phyloP scores from a whole-genome alignment of 192 early-diverging fungal genomes.

The Coemansia reversa region DNA sequence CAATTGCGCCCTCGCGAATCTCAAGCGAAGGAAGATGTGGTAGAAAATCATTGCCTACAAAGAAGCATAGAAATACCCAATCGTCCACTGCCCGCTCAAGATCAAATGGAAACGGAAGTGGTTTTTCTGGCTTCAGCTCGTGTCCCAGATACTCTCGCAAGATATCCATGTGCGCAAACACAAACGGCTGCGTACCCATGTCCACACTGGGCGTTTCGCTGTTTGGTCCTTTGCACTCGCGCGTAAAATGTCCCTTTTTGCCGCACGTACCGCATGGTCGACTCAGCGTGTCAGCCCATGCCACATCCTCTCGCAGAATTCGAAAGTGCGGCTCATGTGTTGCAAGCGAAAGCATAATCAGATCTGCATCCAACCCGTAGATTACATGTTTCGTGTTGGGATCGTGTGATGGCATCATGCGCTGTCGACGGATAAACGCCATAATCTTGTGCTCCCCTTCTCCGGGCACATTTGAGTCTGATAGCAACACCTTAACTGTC shows the following conservation, averaged over 20 bases:
- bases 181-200: constrained; percentile 64
- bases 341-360: constrained; percentile 95
- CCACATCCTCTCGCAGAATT: constrained; percentile 92
- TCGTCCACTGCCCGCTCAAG: constrained; percentile 94
- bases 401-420: constrained; percentile 74
- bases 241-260: constrained; percentile 64
- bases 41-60: constrained; percentile 98
- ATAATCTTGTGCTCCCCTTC: constrained; percentile 99
- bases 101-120: constrained; percentile 76
- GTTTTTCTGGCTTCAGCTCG: constrained; percentile 67
- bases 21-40: constrained; percentile 92
- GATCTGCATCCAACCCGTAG: constrained; percentile 92
- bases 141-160: constrained; percentile 89
- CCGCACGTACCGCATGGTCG: constrained; percentile 65
- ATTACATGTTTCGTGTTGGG: constrained; percentile 94
- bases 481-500: constrained; percentile 82
- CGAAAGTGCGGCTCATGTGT: constrained; percentile 98
- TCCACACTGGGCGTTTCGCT: constrained; percentile 24
- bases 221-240: constrained; percentile 25
- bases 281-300: constrained; percentile 74
- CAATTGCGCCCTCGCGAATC: constrained; percentile 93
- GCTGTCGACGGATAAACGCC: constrained; percentile 88
- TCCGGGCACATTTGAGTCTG: constrained; percentile 93
- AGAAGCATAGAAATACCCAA: constrained; percentile 95
- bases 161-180: constrained; percentile 77